Conservation (phyloP, 108 stramenopile species). For the Skeletonema potamos region DNA sequence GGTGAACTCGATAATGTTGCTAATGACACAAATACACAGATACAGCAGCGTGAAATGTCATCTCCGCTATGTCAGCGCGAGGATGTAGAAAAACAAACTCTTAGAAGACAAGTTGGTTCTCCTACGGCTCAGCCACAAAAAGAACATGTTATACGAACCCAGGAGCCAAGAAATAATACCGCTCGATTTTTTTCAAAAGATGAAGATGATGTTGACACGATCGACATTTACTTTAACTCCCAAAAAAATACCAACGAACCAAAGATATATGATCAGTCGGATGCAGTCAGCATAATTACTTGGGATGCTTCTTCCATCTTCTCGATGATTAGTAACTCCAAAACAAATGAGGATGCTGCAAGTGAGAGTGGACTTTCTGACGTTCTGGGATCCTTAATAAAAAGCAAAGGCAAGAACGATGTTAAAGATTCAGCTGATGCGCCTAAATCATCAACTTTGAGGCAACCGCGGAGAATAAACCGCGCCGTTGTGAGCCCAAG, state of each 20-base stretch:
- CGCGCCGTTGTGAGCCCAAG: neutral
- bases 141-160: neutral
- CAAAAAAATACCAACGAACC: neutral
- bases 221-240: conserved; percentile 29
- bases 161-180: neutral
- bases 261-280: neutral
- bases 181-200: neutral
- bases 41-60: neutral
- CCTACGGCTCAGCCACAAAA: neutral
- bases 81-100: neutral
- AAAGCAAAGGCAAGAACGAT: neutral
- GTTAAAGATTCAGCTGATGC: neutral
- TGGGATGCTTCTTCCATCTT: conserved; percentile 30
- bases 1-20: neutral
- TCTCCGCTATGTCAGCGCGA: neutral
- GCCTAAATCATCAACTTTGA: neutral
- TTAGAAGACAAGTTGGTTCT: neutral
- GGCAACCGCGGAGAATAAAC: neutral
- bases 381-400: conserved; percentile 13
- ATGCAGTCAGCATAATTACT: conserved; percentile 18
- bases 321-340: conserved; percentile 15
- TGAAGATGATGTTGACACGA: conserved; percentile 30
- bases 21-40: neutral
- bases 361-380: conserved; percentile 20
- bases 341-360: neutral